phyloP scores from a whole-genome alignment of 495 filamentous ascomycete species.

The Penicillium coffeae region DNA sequence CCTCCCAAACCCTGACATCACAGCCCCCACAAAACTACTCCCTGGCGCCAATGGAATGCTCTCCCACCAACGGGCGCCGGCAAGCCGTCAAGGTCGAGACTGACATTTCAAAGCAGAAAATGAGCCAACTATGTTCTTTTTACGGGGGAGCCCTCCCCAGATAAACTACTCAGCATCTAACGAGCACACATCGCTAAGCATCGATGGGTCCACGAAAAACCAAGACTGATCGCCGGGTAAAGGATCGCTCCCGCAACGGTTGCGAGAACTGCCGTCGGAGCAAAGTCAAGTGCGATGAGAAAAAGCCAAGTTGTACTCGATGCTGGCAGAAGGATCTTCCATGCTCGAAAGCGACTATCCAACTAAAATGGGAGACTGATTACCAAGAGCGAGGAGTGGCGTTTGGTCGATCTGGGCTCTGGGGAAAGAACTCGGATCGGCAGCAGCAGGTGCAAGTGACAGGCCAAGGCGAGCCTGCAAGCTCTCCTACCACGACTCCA shows the following conservation, averaged over 20 bases:
- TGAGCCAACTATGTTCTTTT: neutral
- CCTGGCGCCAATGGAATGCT: too few species aligned
- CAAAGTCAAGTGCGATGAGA: constrained; percentile 15
- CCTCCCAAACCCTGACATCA: neutral
- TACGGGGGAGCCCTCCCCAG: neutral
- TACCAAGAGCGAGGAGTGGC: constrained; percentile 1
- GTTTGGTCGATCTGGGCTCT: constrained; percentile 1
- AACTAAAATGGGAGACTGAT: constrained; percentile 3
- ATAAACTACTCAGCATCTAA: too few species aligned
- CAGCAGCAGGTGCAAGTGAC: neutral
- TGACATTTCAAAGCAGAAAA: neutral
- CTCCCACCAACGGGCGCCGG: neutral
- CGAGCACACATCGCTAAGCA: neutral
- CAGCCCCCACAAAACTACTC: neutral
- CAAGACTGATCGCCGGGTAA: neutral
- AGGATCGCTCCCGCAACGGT: constrained; percentile 5
- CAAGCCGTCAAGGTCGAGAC: too few species aligned
- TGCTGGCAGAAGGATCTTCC: constrained; percentile 9
- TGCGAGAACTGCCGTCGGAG: constrained; percentile 9
- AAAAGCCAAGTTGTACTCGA: constrained; percentile 6
- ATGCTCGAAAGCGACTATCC: neutral
- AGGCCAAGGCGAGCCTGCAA: neutral
- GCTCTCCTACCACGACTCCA: neutral
- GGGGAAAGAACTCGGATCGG: neutral
- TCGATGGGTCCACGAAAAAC: neutral